Percentiles rank a stretch among this genome's conserved stretches.
Evolutionary conservation across 805 yeast genomes (phyloP).

Genomic region (Debaryomyces tyrocola): DNA sequence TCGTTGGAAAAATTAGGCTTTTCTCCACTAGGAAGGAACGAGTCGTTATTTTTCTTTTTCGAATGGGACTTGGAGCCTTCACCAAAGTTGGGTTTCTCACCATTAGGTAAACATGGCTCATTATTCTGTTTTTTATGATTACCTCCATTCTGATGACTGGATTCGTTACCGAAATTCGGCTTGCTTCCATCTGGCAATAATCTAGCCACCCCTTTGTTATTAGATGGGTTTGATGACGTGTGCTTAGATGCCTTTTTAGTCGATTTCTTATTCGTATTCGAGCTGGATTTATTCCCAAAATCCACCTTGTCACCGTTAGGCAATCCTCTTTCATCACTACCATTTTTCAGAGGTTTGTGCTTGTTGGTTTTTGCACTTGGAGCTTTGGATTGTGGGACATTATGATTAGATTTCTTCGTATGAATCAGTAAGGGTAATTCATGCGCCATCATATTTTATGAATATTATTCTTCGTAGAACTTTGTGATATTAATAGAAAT

Average conservation of each 20-base stretch:
- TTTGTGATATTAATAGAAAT: conserved; percentile 1
- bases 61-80: not conserved
- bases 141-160: conserved; percentile 8
- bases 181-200: conserved; percentile 6
- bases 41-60: conserved; percentile 10
- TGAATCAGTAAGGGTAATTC: conserved; percentile 30
- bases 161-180: not conserved
- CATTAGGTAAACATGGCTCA: conserved; percentile 26
- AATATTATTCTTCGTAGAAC: conserved; percentile 4
- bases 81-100: conserved; percentile 28
- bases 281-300: conserved; percentile 20
- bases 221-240: not conserved
- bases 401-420: conserved; percentile 10
- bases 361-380: conserved; percentile 5
- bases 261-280: conserved; percentile 2
- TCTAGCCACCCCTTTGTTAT: not conserved
- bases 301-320: conserved; percentile 32
- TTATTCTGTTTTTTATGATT: conserved; percentile 8
- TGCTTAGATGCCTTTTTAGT: conserved; percentile 1
- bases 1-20: conserved; percentile 26
- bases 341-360: conserved; percentile 4
- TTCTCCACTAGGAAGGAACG: conserved; percentile 28
- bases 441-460: conserved; percentile 30
- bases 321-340: conserved; percentile 18
- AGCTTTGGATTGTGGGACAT: conserved; percentile 1